Evolutionary conservation across 805 yeast species (phyloP).

Genomic region (Debaryomyces hansenii): DNA sequence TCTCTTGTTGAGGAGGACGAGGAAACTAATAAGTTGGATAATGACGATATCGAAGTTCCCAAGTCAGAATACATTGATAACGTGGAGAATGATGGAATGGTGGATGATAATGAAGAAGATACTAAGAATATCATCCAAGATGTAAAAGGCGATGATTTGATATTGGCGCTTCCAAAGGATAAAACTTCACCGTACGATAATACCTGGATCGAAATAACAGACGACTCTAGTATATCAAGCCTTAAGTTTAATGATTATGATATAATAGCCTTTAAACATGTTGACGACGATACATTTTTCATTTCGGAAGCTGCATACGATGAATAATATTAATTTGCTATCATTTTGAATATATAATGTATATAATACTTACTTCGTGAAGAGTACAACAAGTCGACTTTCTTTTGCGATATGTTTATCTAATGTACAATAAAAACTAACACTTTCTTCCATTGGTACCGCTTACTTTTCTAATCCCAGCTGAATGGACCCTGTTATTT

Average conservation of each 20-base stretch:
- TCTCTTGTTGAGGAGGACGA: slow-evolving; percentile 23
- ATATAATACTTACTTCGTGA: neutral
- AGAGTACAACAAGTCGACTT: too few relatives aligned
- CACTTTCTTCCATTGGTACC: slow-evolving; percentile 10
- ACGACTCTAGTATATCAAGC: slow-evolving; percentile 26
- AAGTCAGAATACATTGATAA: slow-evolving; percentile 32
- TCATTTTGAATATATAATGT: neutral
- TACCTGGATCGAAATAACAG: slow-evolving; percentile 33
- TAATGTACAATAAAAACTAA: neutral
- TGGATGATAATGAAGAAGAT: slow-evolving; percentile 4
- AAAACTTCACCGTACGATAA: slow-evolving; percentile 32
- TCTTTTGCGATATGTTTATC: neutral
- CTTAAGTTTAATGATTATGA: slow-evolving; percentile 40
- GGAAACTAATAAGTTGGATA: slow-evolving; percentile 22
- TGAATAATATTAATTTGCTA: slow-evolving; percentile 13
- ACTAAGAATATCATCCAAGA: slow-evolving; percentile 1
- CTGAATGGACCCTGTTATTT: slow-evolving; percentile 16
- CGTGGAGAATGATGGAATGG: slow-evolving; percentile 19
- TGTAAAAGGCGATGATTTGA: slow-evolving; percentile 23
- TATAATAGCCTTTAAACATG: slow-evolving; percentile 40
- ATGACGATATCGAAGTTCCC: slow-evolving; percentile 34
- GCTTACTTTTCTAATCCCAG: slow-evolving; percentile 32
- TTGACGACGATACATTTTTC: slow-evolving; percentile 35
- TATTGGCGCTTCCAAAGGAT: slow-evolving; percentile 44
- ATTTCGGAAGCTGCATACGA: slow-evolving; percentile 37